Evolutionary conservation across 441 rosid species (phyloP), one percentile per base, ranked within the genome.

Genomic region (Bruguiera hainesii): DNA sequence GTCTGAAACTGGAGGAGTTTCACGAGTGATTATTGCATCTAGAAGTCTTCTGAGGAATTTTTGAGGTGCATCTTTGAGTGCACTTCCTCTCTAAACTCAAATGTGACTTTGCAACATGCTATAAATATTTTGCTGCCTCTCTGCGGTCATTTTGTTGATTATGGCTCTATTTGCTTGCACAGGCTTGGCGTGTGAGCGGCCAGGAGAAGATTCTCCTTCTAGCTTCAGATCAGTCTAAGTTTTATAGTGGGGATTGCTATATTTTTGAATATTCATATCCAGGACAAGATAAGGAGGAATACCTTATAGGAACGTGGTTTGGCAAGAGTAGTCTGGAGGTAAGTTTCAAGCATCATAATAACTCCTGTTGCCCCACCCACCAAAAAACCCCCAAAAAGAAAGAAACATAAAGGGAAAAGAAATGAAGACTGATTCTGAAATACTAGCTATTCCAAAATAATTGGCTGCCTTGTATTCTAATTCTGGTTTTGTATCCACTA

Each of bases 271-370:
- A 95, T 79, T 80, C 98, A 23, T 95, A 87, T 78, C 84, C 93
- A 2, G 99, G 95, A 73, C 97, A 95, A 71, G 98, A 90, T 57
- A 86, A 75, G 70, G 99, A 95, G 65, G 99, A 95, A 67, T 63
- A 78, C 76, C 89, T 95, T 60, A 84, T 95, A 63, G 99, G 99
- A 79, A 87, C 98, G 60, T 95, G 99, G 99, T 87, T 90, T 48
- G 99, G 99, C 64, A 87, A 86, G 86, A 86, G 84, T 75, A 89
- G 98, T 58, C 78, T 85, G 18, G 89, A 86, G 95, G 99, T 95
- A 68, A 76, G 35, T 68, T 65, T 66, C 63, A 33, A 52, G 37
- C 49, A 46, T 63, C 69, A n/a, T 69, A 61, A 28, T 55, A 56
- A 23, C 56, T 71, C 7, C 58, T 66, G 9, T 64, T 57, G 56